Conservation (phyloP, 176 grass and related monocot species). For the Puya raimondii region DNA sequence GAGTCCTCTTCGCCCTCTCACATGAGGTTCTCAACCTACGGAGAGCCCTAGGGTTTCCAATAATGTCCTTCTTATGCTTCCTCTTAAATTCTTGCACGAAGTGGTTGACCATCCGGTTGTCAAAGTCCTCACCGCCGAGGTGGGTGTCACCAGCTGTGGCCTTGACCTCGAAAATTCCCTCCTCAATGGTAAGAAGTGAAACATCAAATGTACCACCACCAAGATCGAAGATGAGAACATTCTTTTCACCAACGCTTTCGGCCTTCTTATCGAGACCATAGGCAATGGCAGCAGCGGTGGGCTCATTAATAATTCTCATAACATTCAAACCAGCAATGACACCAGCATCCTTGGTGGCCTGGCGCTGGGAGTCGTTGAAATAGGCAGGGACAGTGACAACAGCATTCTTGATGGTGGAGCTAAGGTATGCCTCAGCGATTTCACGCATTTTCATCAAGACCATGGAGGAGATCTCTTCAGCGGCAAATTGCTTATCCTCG, state of each 20-base stretch:
- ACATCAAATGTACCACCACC: constrained; percentile 51
- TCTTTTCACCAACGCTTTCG: constrained; percentile 43
- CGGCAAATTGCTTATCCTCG: constrained; percentile 37
- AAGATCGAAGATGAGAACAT: constrained; percentile 48
- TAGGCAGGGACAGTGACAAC: constrained; percentile 38
- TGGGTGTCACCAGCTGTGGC: constrained; percentile 49
- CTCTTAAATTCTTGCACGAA: constrained; percentile 47
- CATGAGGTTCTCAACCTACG: constrained; percentile 40
- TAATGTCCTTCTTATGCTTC: constrained; percentile 47
- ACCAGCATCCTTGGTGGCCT: constrained; percentile 47
- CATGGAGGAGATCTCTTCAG: constrained; percentile 47
- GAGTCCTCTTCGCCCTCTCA: constrained; percentile 44
- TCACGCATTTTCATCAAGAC: constrained; percentile 47
- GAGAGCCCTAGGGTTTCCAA: constrained; percentile 33
- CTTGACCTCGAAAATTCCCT: constrained; percentile 52
- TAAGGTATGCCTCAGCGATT: constrained; percentile 40
- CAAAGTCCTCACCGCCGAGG: constrained; percentile 45
- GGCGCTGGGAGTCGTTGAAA: constrained; percentile 48
- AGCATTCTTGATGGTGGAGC: constrained; percentile 34
- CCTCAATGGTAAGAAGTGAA: constrained; percentile 43
- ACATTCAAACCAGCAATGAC: constrained; percentile 49
- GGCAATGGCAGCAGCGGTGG: constrained; percentile 43
- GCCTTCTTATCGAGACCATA: constrained; percentile 52
- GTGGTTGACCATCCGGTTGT: constrained; percentile 46
- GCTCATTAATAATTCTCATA: constrained; percentile 44